Evolutionary conservation across 768 basidiomycete genomes (phyloP).

Genomic region (Collybia sordida): DNA sequence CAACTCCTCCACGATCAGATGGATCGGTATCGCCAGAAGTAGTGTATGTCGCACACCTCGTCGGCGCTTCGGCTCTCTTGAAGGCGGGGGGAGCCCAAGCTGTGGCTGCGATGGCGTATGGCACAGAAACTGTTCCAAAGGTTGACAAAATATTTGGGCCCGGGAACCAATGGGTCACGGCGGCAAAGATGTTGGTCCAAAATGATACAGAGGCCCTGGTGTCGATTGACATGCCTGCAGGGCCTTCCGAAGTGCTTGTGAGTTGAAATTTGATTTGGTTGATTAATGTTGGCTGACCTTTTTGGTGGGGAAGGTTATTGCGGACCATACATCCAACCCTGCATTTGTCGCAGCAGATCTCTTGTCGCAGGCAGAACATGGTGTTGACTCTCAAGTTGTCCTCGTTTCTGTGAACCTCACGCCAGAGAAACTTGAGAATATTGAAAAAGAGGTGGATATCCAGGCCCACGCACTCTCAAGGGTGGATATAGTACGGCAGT

Average conservation of each 20-base stretch:
- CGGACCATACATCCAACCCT: conserved; percentile 82
- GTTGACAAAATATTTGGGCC: conserved; percentile 99
- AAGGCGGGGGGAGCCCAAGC: conserved; percentile 98
- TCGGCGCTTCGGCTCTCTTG: conserved; percentile 87
- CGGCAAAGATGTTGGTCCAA: conserved; percentile 98
- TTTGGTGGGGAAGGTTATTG: conserved; percentile 74
- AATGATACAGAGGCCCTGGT: conserved; percentile 97
- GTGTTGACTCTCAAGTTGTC: conserved; percentile 97
- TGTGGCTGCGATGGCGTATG: conserved; percentile 94
- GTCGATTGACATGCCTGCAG: conserved; percentile 99
- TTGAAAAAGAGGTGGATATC: conserved; percentile 82
- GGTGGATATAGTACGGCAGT: conserved; percentile 87
- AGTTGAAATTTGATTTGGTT: conserved; percentile 27
- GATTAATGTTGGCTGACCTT: background rate
- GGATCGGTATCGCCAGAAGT: conserved; percentile 96
- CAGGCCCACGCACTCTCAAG: conserved; percentile 88
- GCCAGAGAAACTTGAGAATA: conserved; percentile 57
- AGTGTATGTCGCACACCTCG: conserved; percentile 90
- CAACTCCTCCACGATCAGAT: conserved; percentile 93
- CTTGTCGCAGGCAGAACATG: conserved; percentile 97
- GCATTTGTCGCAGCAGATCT: conserved; percentile 96
- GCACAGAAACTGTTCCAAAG: conserved; percentile 92
- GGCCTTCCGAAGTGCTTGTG: conserved; percentile 96
- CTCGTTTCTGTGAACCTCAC: conserved; percentile 79
- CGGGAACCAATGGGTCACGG: conserved; percentile 99